Percentiles rank a stretch among this genome's conserved stretches.
Evolutionary conservation across 805 yeast genomes (phyloP).

Genomic region (Candida ulmi): DNA sequence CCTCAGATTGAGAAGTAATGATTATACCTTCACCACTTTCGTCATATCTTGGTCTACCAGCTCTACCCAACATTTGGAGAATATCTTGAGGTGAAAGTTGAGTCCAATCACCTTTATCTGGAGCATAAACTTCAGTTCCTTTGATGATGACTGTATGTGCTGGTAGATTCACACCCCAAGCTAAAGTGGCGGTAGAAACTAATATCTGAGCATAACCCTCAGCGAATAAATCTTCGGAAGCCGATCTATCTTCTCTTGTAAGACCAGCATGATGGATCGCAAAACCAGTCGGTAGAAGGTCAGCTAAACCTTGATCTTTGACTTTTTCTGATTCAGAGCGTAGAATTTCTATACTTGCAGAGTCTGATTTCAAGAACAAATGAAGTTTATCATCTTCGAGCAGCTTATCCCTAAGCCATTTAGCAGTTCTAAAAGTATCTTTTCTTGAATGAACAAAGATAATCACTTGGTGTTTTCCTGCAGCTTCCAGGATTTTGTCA

Average conservation of each 20-base stretch:
- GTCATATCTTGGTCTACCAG: conserved; percentile 95
- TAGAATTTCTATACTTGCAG: conserved; percentile 53
- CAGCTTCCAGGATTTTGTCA: conserved; percentile 66
- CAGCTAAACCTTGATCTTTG: conserved; percentile 48
- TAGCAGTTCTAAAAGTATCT: conserved; percentile 83
- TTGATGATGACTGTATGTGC: conserved; percentile 92
- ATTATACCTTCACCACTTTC: conserved; percentile 90
- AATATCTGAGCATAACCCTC: conserved; percentile 80
- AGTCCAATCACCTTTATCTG: conserved; percentile 84
- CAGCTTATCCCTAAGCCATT: conserved; percentile 59
- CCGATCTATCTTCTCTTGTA: conserved; percentile 61
- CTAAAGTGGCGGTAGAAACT: conserved; percentile 88
- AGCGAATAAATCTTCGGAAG: conserved; percentile 82
- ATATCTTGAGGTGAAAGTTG: conserved; percentile 94
- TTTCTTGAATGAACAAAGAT: conserved; percentile 92
- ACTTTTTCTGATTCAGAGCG: conserved; percentile 55
- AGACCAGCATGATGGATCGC: conserved; percentile 94
- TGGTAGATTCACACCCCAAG: conserved; percentile 96
- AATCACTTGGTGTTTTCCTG: conserved; percentile 71
- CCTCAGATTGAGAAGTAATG: conserved; percentile 79
- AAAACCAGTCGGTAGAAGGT: conserved; percentile 63
- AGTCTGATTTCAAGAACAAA: conserved; percentile 39
- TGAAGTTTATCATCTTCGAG: conserved; percentile 47
- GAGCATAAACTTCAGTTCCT: conserved; percentile 91
- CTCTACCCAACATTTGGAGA: conserved; percentile 96